Conservation (phyloP, 2,329 filamentous ascomycete species). For the Penicillium vulpinum region DNA sequence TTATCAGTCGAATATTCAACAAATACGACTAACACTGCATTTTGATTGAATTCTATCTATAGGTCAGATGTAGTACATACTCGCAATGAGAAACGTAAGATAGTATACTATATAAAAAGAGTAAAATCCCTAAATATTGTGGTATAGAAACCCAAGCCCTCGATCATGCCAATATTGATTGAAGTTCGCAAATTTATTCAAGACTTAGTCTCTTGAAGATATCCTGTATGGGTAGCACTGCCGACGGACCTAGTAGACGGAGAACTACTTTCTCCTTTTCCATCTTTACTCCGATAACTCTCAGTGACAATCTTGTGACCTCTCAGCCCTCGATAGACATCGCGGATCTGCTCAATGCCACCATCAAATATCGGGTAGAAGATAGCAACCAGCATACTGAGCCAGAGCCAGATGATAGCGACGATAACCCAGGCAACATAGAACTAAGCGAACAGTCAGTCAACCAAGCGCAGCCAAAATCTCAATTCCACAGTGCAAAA, state of each 20-base stretch:
- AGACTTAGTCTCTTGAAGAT: background rate
- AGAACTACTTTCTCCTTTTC: background rate
- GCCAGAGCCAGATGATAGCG: constrained; percentile 56
- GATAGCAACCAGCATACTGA: constrained; percentile 51
- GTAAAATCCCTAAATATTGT: background rate
- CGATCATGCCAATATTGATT: too few species aligned
- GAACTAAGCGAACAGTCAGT: constrained; percentile 34
- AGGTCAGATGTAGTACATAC: background rate
- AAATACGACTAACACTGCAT: background rate
- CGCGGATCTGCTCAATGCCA: constrained; percentile 31
- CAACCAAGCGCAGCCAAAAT: background rate
- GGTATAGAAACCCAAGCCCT: too few species aligned
- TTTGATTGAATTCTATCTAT: background rate
- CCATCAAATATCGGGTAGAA: constrained; percentile 55
- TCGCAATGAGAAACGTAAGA: background rate
- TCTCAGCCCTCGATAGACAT: constrained; percentile 19
- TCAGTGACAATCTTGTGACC: background rate
- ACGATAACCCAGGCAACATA: constrained; percentile 54
- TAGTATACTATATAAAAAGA: background rate
- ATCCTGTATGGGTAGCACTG: background rate
- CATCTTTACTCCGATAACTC: background rate
- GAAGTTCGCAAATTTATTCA: background rate
- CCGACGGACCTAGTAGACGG: constrained; percentile 2
- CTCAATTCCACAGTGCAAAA: background rate
- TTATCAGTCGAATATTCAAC: background rate